These are phyloP conservation scores for Cajanus cajan DNA, from an alignment of 306 rosid species.

Conservation along the genomic window DNA sequence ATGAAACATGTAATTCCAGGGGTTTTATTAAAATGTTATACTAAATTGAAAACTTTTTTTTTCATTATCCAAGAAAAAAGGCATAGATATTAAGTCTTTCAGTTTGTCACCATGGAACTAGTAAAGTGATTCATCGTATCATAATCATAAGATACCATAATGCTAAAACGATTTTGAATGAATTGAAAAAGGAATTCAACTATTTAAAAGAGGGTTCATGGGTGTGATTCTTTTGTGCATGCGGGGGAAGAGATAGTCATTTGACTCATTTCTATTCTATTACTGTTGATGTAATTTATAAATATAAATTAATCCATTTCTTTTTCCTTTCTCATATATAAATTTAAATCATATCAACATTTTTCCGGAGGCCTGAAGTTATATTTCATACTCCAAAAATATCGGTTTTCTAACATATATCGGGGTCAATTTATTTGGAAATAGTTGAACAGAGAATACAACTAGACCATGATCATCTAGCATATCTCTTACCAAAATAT, in stretches of 20 bases:
- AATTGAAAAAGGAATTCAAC: background rate
- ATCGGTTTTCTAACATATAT: background rate
- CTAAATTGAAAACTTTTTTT: background rate
- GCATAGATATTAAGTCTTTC: background rate
- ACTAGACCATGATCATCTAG: too few relatives aligned
- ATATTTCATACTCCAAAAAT: background rate
- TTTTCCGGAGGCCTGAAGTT: background rate
- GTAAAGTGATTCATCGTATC: background rate
- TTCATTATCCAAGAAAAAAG: background rate
- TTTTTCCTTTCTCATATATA: background rate
- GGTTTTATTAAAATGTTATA: background rate
- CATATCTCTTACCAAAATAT: too few relatives aligned
- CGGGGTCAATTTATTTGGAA: too few relatives aligned
- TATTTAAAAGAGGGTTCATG: background rate
- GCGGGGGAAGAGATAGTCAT: background rate
- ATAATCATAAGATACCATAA: background rate
- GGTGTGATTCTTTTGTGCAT: background rate
- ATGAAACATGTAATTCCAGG: background rate
- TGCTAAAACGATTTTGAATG: background rate
- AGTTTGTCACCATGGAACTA: background rate
- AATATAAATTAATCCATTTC: background rate
- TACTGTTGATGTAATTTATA: background rate
- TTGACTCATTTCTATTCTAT: background rate
- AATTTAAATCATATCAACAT: background rate
- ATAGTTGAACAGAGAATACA: too few relatives aligned